These are phyloP conservation scores for Bassia scoparia DNA, from an alignment of 148 eudicot species.

Conservation along the genomic window DNA sequence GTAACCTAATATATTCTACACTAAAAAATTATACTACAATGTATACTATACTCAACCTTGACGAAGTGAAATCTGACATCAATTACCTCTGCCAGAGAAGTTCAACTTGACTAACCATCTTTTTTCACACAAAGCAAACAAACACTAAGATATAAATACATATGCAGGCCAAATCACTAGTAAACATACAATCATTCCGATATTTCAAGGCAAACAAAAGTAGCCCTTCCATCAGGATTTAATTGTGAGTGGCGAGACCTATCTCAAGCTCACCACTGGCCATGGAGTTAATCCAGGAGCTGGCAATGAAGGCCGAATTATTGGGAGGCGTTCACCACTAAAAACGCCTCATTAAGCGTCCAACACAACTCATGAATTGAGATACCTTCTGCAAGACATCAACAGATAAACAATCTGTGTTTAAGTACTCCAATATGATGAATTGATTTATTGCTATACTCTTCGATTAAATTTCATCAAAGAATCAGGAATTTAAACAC, in stretches of 20 bases:
- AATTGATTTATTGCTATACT: not conserved
- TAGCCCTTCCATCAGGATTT: constrained; percentile 2
- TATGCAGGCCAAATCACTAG: constrained; percentile 12
- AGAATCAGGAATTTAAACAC: not conserved
- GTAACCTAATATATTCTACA: no score
- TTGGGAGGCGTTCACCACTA: constrained; percentile 82
- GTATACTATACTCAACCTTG: no score
- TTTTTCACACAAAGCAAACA: not conserved
- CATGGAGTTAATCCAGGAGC: constrained; percentile 66
- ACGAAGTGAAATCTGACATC: not conserved
- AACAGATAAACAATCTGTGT: not conserved
- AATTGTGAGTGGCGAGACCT: constrained; percentile 4
- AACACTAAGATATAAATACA: constrained; percentile 4
- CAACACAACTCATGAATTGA: constrained; percentile 79
- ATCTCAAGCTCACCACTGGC: constrained; percentile 78
- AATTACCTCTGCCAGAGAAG: constrained; percentile 18
- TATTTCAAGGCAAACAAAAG: constrained; percentile 10
- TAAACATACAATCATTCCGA: constrained; percentile 7
- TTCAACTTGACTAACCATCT: constrained; percentile 8
- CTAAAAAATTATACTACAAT: no score
- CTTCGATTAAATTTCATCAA: not conserved
- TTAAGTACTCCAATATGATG: not conserved
- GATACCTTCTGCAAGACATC: constrained; percentile 70
- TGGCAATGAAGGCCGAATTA: constrained; percentile 73
- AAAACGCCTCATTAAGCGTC: constrained; percentile 92